Percentiles rank a stretch among this genome's conserved stretches.
phyloP scores from a whole-genome alignment of 257 asterid species.

The Solanum arcanum region DNA sequence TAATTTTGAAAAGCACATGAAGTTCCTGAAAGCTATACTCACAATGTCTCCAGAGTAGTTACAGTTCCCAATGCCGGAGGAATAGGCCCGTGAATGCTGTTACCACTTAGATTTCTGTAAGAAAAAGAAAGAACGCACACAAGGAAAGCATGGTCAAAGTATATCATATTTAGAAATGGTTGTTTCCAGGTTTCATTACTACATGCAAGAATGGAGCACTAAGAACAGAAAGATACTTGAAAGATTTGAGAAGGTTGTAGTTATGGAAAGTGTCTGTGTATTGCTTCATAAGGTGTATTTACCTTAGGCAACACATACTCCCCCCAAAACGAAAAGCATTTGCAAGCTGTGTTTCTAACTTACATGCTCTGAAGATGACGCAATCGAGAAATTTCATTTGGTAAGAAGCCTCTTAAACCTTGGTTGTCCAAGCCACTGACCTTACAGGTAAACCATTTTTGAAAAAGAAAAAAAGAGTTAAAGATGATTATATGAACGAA shows the following conservation, averaged over 20 bases:
- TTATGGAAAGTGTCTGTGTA: not conserved
- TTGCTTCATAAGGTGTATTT: not conserved
- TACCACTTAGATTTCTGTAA: constrained; percentile 90
- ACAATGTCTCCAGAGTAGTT: constrained; percentile 59
- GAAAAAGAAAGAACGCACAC: not conserved
- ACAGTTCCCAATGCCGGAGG: constrained; percentile 75
- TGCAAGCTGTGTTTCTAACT: constrained; percentile 18
- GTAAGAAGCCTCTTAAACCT: constrained; percentile 82
- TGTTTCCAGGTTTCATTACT: not conserved
- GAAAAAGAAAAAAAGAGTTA: not conserved
- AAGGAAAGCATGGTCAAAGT: not conserved
- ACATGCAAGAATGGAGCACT: not conserved
- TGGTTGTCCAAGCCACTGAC: constrained; percentile 87
- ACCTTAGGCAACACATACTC: not conserved
- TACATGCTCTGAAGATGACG: constrained; percentile 93
- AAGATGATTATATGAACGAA: not conserved
- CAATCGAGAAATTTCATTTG: constrained; percentile 58
- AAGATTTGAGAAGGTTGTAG: not conserved
- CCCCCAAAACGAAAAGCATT: not conserved
- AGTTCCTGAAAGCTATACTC: constrained; percentile 14
- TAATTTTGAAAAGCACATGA: not conserved
- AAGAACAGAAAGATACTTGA: not conserved
- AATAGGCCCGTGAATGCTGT: constrained; percentile 70
- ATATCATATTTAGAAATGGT: not conserved
- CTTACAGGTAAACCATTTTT: constrained; percentile 15